Evolutionary conservation across 2,329 filamentous ascomycete genomes (phyloP), one percentile per base, ranked within the genome.

Genomic region (Colletotrichum eleusines): DNA sequence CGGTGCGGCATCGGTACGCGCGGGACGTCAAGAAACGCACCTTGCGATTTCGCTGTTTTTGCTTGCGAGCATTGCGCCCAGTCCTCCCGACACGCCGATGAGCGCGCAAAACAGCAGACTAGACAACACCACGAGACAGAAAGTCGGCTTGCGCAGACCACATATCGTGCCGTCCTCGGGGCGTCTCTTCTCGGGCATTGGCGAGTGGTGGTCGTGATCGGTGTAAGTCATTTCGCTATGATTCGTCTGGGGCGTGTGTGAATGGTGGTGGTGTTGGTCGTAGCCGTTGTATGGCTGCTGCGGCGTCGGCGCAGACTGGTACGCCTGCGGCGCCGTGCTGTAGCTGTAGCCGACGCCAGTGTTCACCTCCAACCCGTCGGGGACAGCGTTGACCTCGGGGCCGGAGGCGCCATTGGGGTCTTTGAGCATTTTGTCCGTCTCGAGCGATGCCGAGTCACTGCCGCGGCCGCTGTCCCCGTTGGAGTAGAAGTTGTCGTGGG

Each of bases 371-470:
- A 71, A 7, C 1, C 69, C 69, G 4, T 71, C 69, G 23, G 69
- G 69, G 8, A 71, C 68, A 31, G 68, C 64, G 11, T 50, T 51
- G n/a, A 58, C 53, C 20, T 71, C 64, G 51, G 64, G 64, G 11
- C 68, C 64, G 9, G 58, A 44, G 1, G 35, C 20, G 6, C 68
- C 64, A 31, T 68, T 35, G 38, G 64, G 58, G 16, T 71, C 38
- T 23, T 59, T 71, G 51, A 68, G 69, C 69, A 71, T 71, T 53
- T 71, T 71, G 5, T 71, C 69, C 58, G 64, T 51, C 23, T 71
- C 64, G 28, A 64, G 69, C 1, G 69, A 63, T n/a, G 31, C 18
- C 46, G 64, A 71, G 9, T 53, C n/a, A 23, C 51, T 68, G 53
- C 38, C 51, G 57, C 48, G 46, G 12, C 26, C 28, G 28, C 62